These are phyloP conservation scores for Murraya koenigii DNA, from an alignment of 345 rosid genomes.

Conservation along the genomic window DNA sequence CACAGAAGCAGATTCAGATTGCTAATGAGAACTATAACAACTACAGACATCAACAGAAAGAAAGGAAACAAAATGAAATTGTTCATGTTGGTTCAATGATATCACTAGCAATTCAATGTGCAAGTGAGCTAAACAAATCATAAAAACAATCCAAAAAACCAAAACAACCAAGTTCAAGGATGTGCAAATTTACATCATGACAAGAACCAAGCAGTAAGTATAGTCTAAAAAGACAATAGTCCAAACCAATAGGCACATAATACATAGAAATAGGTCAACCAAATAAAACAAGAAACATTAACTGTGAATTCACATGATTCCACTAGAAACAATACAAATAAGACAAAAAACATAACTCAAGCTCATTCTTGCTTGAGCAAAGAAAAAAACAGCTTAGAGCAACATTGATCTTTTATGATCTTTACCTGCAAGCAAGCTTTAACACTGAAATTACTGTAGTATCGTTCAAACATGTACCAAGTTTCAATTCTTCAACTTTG, in stretches of 20 bases:
- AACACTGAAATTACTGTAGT: not conserved
- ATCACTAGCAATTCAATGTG: not conserved
- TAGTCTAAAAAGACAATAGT: not conserved
- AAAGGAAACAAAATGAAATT: not conserved
- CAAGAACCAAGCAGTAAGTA: slow-evolving; percentile 4
- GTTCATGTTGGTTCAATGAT: not conserved
- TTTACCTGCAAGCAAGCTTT: not conserved
- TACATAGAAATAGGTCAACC: not conserved
- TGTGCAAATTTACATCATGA: not conserved
- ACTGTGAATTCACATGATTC: not conserved
- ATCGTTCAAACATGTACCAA: not conserved
- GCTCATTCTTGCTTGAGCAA: not conserved
- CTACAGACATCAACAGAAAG: not conserved
- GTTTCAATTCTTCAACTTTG: not conserved
- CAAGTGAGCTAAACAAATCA: not conserved
- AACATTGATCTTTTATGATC: not conserved
- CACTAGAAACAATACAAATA: slow-evolving; percentile 7
- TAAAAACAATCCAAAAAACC: not conserved
- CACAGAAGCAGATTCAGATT: not conserved
- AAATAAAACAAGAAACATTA: not conserved
- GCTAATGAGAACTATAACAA: not conserved
- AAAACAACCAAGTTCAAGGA: not conserved
- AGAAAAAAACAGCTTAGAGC: not conserved
- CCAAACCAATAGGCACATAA: not conserved
- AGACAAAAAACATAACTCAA: not conserved